Evolutionary conservation across 371 early-diverging fungal genomes (phyloP), one percentile per base, ranked within the genome.

Genomic region (Fennellomyces sp.): DNA sequence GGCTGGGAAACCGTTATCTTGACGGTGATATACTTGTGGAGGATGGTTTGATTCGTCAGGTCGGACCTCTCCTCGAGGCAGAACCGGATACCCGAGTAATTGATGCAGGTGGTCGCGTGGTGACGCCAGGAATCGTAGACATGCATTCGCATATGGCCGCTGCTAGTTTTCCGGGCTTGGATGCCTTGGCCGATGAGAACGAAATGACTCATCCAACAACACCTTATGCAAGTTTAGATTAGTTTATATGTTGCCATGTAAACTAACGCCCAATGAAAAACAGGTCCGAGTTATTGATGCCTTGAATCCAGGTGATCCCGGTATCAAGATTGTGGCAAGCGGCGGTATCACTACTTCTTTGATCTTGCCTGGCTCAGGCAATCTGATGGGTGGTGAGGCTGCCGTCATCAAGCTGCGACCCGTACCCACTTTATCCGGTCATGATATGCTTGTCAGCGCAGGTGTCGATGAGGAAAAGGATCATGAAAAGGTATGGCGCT

Each of bases 101-200:
- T 19, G 86, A 93, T 56, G 87, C 87, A 50, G 78, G 75, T 33
- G 88, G 88, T 7, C 85, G 88, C 36, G 81, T 83, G 23, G 76
- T 94, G 15, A 91, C 91, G 7, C 94, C 94, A 11, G 93, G 94
- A 48, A 75, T 94, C 25, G 85, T 94, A 2, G 94, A 92, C 67
- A 87, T 88, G 91, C 91, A 93, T 71, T 83, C 87, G n/a, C 87
- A 86, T 72, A 76, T 85, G 64, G 85, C 87, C 10, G 78, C 86
- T 2, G 80, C 70, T 31, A 78, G 82, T 11, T 85, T 88, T 75
- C 90, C 89, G 15, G 73, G 60, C 0, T 65, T 91, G 51, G 58
- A 30, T 4, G 90, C 71, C 3, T 67, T 65, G 21, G 55, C 62
- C 10, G 94, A 94, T 71, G 78, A 72, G 12, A 94, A 94, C 62